These are phyloP conservation scores for Alternaria atra DNA, from an alignment of 2,329 filamentous ascomycete species.

Conservation along the genomic window DNA sequence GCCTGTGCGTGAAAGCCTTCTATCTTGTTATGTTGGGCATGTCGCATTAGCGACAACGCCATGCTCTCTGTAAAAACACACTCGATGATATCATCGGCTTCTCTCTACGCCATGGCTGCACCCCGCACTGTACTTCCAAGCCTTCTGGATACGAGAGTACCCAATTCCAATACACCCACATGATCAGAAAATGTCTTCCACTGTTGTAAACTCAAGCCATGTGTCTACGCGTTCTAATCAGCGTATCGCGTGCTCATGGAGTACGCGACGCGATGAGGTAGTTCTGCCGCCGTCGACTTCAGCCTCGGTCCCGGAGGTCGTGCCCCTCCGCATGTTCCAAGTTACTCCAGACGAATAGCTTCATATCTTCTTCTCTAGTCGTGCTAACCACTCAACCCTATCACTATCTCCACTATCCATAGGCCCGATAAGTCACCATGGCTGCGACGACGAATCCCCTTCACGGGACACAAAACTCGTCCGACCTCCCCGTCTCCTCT, in stretches of 20 bases:
- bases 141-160: background rate
- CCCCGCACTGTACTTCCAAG: slow-evolving; percentile 1
- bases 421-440: slow-evolving; percentile 27
- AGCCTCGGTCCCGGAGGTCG: slow-evolving; percentile 9
- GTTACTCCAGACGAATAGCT: background rate
- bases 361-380: background rate
- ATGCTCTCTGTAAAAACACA: background rate
- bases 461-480: slow-evolving; percentile 34
- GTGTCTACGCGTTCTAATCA: background rate
- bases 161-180: background rate
- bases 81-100: background rate
- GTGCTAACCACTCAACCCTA: background rate
- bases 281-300: slow-evolving; percentile 1
- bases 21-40: background rate
- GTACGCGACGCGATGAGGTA: background rate
- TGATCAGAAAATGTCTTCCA: background rate
- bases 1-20: background rate
- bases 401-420: background rate
- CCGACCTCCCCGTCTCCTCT: slow-evolving; percentile 64
- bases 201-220: background rate
- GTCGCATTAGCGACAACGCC: background rate
- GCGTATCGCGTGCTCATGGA: background rate
- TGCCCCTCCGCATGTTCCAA: slow-evolving; percentile 1
- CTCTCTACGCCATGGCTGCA: slow-evolving; percentile 1
- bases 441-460: slow-evolving; percentile 49